phyloP scores from a whole-genome alignment of 148 eudicot genomes.

The Rhododendron kiyosumense region DNA sequence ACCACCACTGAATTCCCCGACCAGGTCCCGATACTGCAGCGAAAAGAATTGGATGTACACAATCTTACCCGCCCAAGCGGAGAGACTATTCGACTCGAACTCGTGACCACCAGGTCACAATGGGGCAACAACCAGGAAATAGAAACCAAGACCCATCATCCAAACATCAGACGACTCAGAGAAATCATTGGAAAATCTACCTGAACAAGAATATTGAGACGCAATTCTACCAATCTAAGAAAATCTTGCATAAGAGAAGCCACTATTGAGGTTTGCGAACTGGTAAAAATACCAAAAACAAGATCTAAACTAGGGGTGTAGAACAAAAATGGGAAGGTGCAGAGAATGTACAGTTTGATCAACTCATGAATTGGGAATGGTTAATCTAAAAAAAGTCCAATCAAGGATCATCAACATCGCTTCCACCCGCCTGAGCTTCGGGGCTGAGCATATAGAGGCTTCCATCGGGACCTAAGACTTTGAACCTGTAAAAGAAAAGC shows the following conservation, averaged over 20 bases:
- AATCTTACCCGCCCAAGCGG: background rate
- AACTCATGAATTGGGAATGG: background rate
- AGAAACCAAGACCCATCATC: background rate
- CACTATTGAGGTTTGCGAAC: background rate
- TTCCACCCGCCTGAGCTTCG: conserved; percentile 32
- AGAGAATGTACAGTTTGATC: conserved; percentile 16
- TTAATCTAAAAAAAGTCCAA: background rate
- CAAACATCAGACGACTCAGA: background rate
- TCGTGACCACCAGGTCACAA: background rate
- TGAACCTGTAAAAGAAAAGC: conserved; percentile 33
- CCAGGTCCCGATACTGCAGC: background rate
- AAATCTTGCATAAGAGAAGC: background rate
- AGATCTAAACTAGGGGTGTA: background rate
- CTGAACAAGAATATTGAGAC: background rate
- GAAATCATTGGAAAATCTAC: background rate
- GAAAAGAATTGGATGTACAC: background rate
- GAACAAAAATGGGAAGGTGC: background rate
- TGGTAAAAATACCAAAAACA: background rate
- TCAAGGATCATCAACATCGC: conserved; percentile 43
- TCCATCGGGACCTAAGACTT: conserved; percentile 62
- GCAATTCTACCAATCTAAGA: background rate
- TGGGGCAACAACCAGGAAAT: background rate
- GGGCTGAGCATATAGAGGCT: conserved; percentile 30
- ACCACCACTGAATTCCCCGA: background rate
- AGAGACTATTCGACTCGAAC: background rate